phyloP scores from a whole-genome alignment of 495 filamentous ascomycete genomes.

The Neurospora sp. region DNA sequence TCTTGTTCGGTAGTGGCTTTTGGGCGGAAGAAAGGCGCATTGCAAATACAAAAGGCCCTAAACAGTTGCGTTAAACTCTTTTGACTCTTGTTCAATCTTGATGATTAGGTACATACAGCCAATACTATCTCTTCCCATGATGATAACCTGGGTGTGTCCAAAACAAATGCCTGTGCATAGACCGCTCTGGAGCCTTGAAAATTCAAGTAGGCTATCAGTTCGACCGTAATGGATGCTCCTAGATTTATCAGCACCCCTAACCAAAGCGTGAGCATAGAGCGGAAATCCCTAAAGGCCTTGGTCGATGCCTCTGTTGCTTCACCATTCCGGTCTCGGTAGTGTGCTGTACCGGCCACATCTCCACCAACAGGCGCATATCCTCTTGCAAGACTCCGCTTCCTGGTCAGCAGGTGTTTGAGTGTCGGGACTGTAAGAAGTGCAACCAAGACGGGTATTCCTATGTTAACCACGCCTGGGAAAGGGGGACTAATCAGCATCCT shows the following conservation, averaged over 20 bases:
- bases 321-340: slow-evolving; percentile 46
- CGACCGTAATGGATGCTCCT: slow-evolving; percentile 18
- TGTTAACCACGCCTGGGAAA: slow-evolving; percentile 1
- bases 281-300: slow-evolving; percentile 28
- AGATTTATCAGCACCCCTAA: slow-evolving; percentile 27
- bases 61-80: not conserved
- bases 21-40: slow-evolving; percentile 13
- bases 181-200: not conserved
- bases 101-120: not conserved
- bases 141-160: not conserved
- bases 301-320: slow-evolving; percentile 39
- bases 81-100: not conserved
- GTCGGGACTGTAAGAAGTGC: slow-evolving; percentile 7
- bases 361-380: not conserved
- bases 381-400: not conserved
- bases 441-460: slow-evolving; percentile 2
- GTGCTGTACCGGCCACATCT: not conserved
- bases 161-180: not conserved
- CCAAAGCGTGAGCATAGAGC: slow-evolving; percentile 27
- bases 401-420: not conserved
- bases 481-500: slow-evolving; percentile 7
- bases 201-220: slow-evolving; percentile 8
- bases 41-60: slow-evolving; percentile 21
- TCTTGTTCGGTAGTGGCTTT: slow-evolving; percentile 14
- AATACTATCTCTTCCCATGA: slow-evolving; percentile 17